Base-by-base conservation (phyloP, 768 basidiomycete species). In the Imleria badia region DNA sequence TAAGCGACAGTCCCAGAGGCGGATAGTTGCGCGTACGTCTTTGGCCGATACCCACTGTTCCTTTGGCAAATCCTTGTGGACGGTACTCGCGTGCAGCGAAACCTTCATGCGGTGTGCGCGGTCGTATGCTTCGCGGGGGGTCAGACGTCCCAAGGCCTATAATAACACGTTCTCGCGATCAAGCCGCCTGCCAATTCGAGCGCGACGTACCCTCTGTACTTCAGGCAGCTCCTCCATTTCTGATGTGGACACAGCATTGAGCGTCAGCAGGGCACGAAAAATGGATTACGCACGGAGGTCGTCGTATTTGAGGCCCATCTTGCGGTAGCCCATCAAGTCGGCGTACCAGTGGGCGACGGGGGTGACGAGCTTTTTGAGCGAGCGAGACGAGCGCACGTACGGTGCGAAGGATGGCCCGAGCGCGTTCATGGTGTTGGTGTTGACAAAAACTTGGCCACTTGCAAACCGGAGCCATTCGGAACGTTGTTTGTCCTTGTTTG, bases 241-340 rank as follows among this genome's bases (percentile, higher is more conserved):
- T 84, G 60, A 52, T 15, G 8, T 15, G 3, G 6, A 11, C 17
- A n/a, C 6, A 8, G 26, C 1, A 14, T 45, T 45, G 43, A 45
- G 51, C 14, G 39, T 17, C 12, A 38, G 23, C 6, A 17, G 10
- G 52, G 23, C 23, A 19, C 12, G 29, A 20, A 6, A 19, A 3
- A 26, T 15, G 45, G 4, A 22, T 14, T 0, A 82, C 91, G 72
- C 62, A 94, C 91, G 78, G 66, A 99, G 83, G 80, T 99, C 96
- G 72, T 99, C 96, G 71, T 97, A 95, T 67, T 81, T 85, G 74
- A 98, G 83, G 61, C 96, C 96, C 66, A 91, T 79, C 66, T 85
- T 80, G 62, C 96, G 83, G 80, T 94, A 91, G 38, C 95, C 94
- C 36, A 87, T 72, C 50, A 86, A 74, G 69, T 88, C 71, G 63